Base-by-base conservation (phyloP, 176 grass and related monocot species). In the Phyllostachys edulis region DNA sequence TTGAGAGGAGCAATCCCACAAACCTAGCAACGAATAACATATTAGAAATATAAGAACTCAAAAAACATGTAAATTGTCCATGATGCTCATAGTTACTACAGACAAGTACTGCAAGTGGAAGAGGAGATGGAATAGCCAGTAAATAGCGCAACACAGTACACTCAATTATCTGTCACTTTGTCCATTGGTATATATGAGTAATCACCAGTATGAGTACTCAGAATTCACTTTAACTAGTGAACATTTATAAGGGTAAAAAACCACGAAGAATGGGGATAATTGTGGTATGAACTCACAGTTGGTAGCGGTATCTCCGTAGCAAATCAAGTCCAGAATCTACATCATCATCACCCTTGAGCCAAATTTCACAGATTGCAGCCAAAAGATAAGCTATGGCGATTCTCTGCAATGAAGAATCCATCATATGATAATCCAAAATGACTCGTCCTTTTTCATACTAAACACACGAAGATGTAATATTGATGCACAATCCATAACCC, bases 351-450 rank as follows among this genome's bases (percentile, higher is more conserved):
- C 63, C 64, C 79, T 81, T 86, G 34, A 94, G 86, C 92, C 92
- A 94, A 79, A 94, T 91, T 91, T 94, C 92, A 73, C 89, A 94
- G 76, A 89, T 77, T 60, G 92, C 89, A 70, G 64, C 86, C 64
- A 91, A 42, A 57, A 94, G 66, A 81, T 91, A 94, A 38, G 92
- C 89, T 78, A 94, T 89, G 1, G 89, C 89, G 72, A 94, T 94
- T 69, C 92, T 94, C 92, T 94, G 76, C 75, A 41, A 76, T 7
- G 61, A 71, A 44, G 46, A 73, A 16, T 6, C 61, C 54, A 84
- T 54, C 67, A 74, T 52, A 61, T 62, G 29, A 42, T 32, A 1
- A 29, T 79, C 23, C 6, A n/a, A 54, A 77, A 71, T 64, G 65
- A 55, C 1, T 12, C 4, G 2, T 15, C 11, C 27, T 7, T 67